Evolutionary conservation across 2,329 filamentous ascomycete species (phyloP), one percentile per base, ranked within the genome.

Genomic region (Aspergillus brunneoviolaceus): DNA sequence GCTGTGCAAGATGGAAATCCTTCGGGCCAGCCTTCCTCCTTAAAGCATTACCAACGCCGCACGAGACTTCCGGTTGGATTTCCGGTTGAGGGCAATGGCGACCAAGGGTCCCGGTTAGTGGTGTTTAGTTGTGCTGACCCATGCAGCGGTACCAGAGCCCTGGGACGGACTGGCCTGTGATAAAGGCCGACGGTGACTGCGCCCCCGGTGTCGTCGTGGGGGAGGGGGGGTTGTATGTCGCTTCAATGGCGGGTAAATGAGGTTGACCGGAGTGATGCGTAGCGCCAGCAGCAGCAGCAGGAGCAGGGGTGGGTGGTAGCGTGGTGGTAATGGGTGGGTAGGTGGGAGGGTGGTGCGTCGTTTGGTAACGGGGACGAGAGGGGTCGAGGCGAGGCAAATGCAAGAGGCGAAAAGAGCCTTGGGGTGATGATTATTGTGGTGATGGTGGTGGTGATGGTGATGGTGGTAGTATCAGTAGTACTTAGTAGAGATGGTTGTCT

Each of bases 81-180:
- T 59, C 58, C 51, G 61, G 64, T 65, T 64, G 60, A 54, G 59
- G 49, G 58, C 45, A 62, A 59, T 60, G 57, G 55, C 55, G 49
- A 59, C 60, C 58, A 62, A 65, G 59, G 61, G 63, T 59, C 57
- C 58, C 49, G 29, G 29, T 63, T 42, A 42, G 39, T 42, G 39
- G 39, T 42, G 39, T 42, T 60, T 60, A 63, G 66, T 61, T 62
- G 60, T 65, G 58, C 65, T 65, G 60, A 65, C 49, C 65, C 66
- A 68, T 67, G 66, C 65, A 68, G 63, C 61, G 27, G 67, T 65
- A 66, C 65, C 67, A 62, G 62, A 60, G 57, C 62, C 60, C 61
- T 67, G 67, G 67, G 59, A 60, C 62, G 45, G 39, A 51, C 54
- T 35, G 57, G 58, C 64, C 64, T 66, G 59, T 66, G 57, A 64